Percentiles rank a stretch among this genome's conserved stretches.
Conservation (phyloP, 2,329 filamentous ascomycete species). For the Fusarium annulatum region DNA sequence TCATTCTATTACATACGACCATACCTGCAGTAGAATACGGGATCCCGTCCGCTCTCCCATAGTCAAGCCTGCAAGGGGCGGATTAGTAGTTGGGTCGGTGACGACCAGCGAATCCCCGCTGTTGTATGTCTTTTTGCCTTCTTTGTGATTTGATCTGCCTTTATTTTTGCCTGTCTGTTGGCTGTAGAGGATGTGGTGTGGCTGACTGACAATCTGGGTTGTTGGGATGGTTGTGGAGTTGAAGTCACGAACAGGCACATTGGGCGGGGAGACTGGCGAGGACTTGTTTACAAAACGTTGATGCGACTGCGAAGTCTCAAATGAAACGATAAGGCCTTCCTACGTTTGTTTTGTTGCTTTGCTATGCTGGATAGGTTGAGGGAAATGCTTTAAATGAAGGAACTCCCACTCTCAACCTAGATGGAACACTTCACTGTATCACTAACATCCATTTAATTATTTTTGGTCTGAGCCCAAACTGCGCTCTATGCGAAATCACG, state of each 20-base stretch:
- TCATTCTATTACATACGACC: neutral
- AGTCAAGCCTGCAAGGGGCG: neutral
- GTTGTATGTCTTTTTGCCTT: neutral
- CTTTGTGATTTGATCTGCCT: fast-evolving
- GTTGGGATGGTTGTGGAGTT: neutral
- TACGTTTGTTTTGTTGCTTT: fast-evolving
- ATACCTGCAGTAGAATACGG: neutral
- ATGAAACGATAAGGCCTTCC: fast-evolving
- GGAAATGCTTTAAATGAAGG: fast-evolving
- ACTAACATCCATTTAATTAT: too few relatives aligned
- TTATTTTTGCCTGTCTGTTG: fast-evolving
- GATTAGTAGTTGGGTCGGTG: constrained; percentile 1
- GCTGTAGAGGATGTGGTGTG: fast-evolving
- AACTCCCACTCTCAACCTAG: too few relatives aligned
- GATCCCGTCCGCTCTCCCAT: neutral
- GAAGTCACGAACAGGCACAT: fast-evolving
- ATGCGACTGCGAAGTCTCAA: fast-evolving
- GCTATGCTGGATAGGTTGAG: neutral
- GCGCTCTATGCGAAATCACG: too few relatives aligned
- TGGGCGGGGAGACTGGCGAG: fast-evolving
- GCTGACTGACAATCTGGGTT: fast-evolving
- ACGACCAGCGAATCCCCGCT: neutral
- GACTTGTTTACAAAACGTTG: neutral
- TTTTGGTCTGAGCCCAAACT: too few relatives aligned
- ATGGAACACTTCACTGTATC: too few relatives aligned